Conservation (phyloP, 31 red algal genomes). For the Endocladia muricata region DNA sequence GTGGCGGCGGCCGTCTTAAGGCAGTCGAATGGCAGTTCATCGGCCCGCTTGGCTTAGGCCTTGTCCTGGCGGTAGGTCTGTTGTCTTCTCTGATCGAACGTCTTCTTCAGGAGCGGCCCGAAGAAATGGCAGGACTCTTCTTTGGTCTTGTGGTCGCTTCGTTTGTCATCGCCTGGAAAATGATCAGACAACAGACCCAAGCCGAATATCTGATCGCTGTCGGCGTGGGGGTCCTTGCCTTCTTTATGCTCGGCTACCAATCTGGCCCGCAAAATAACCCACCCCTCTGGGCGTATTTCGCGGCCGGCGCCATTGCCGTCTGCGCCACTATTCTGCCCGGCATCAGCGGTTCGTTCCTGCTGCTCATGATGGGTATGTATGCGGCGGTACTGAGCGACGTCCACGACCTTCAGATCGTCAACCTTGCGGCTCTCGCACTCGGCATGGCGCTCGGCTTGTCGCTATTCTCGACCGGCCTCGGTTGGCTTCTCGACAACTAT, state of each 20-base stretch:
- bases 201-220: neutral
- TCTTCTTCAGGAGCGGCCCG: neutral
- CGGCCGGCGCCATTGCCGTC: neutral
- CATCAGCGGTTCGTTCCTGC: neutral
- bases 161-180: neutral
- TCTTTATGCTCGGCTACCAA: neutral
- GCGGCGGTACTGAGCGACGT: neutral
- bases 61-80: neutral
- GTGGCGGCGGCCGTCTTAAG: neutral
- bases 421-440: neutral
- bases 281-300: neutral
- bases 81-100: neutral
- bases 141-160: constrained; percentile 8
- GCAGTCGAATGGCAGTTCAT: neutral
- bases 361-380: neutral
- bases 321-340: constrained; percentile 5
- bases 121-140: constrained; percentile 1
- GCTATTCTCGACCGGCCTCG: neutral
- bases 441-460: neutral
- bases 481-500: neutral
- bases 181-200: neutral
- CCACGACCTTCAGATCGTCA: neutral
- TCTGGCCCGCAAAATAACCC: neutral
- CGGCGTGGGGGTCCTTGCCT: neutral
- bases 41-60: neutral